phyloP scores from a whole-genome alignment of 306 rosid species.

The Spatholobus suberectus region DNA sequence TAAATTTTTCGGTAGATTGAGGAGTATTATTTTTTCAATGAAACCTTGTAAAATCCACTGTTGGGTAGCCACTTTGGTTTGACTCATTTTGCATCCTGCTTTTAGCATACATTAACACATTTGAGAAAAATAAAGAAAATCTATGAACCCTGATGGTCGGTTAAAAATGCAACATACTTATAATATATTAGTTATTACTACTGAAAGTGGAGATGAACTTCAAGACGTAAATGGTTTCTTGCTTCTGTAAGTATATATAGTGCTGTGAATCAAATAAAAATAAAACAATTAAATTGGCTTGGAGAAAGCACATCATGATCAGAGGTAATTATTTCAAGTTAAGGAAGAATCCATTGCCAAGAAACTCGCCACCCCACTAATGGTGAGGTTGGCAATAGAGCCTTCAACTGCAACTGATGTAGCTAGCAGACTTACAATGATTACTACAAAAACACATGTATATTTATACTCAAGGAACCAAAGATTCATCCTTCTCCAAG shows the following conservation, averaged over 20 bases:
- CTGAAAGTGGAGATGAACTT: conserved; percentile 22
- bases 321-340: not conserved
- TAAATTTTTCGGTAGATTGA: not conserved
- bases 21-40: not conserved
- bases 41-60: not conserved
- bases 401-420: conserved; percentile 1
- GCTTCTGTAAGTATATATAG: not conserved
- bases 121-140: not conserved
- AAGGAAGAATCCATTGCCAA: conserved; percentile 11
- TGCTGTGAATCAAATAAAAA: conserved; percentile 15
- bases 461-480: not conserved
- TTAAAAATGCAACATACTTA: not conserved
- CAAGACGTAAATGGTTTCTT: conserved; percentile 4
- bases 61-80: not conserved
- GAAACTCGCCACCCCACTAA: conserved; percentile 6
- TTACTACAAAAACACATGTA: not conserved
- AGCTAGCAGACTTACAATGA: conserved; percentile 13
- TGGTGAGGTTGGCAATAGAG: not conserved
- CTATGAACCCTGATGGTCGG: not conserved
- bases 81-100: not conserved
- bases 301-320: conserved; percentile 17
- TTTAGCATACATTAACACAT: not conserved
- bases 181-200: not conserved
- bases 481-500: not conserved
- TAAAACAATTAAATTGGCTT: conserved; percentile 4